These are phyloP conservation scores for Solanum medicagineum DNA, from an alignment of 257 asterid species.

Conservation along the genomic window DNA sequence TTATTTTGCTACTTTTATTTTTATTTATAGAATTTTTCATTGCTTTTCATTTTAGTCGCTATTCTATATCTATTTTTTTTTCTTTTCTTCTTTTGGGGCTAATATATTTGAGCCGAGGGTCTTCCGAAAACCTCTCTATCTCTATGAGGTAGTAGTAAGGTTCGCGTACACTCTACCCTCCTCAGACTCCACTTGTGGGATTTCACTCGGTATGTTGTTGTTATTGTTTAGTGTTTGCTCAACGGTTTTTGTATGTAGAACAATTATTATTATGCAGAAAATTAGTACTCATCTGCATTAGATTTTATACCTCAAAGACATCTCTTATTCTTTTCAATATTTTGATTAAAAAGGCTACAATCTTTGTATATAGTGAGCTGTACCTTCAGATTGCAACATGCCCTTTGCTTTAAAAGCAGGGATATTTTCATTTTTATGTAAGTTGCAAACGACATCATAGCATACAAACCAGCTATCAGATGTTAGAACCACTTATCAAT, in stretches of 20 bases:
- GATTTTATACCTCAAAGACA: neutral
- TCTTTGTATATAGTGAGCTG: neutral
- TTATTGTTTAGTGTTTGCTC: neutral
- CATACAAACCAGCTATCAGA: neutral
- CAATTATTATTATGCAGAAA: neutral
- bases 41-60: too few species aligned
- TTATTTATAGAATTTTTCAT: too few species aligned
- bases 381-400: neutral
- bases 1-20: too few species aligned
- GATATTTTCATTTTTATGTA: neutral
- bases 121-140: too few species aligned
- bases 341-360: neutral
- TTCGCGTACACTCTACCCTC: too few species aligned
- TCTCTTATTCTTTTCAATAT: neutral
- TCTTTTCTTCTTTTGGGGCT: too few species aligned
- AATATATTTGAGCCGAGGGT: too few species aligned
- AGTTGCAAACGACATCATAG: neutral
- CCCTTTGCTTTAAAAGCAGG: neutral
- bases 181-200: too few species aligned
- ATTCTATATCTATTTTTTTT: too few species aligned
- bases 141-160: too few species aligned
- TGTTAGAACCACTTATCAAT: neutral
- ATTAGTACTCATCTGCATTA: neutral
- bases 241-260: neutral
- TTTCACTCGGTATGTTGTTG: too few species aligned